A percentile compares a stretch with the other conserved stretches of the same genome.
phyloP scores from a whole-genome alignment of 2,329 filamentous ascomycete species.

The Westerdykella aurantiaca region DNA sequence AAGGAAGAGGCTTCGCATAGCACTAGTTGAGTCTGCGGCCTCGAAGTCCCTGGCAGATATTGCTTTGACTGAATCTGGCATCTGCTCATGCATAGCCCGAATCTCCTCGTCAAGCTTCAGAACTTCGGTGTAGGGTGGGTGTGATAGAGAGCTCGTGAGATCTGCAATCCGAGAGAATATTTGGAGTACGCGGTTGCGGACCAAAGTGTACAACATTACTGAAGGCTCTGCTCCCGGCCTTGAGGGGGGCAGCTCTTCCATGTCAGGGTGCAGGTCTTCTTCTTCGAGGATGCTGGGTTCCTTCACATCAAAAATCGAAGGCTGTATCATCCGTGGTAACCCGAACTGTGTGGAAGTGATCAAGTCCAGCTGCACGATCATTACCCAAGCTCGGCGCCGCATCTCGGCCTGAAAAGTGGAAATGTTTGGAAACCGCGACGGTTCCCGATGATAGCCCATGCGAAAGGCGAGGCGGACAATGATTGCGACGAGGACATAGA shows the following conservation, averaged over 20 bases:
- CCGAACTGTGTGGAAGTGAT: conserved; percentile 36
- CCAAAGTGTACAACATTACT: conserved; percentile 20
- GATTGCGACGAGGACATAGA: conserved; percentile 25
- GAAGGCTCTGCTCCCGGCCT: conserved; percentile 25
- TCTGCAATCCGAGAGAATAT: conserved; percentile 27
- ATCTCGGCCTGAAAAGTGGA: conserved; percentile 55
- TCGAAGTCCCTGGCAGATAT: conserved; percentile 11
- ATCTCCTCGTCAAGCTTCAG: conserved; percentile 22
- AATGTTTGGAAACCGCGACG: conserved; percentile 32
- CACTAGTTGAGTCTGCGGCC: conserved; percentile 6
- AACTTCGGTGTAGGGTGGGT: conserved; percentile 25
- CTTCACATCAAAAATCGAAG: conserved; percentile 35
- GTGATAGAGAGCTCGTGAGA: conserved; percentile 19
- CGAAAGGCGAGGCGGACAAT: conserved; percentile 31
- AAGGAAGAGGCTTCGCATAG: conserved; percentile 27
- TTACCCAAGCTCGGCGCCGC: conserved; percentile 56
- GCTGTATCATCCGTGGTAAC: conserved; percentile 36
- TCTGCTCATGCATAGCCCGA: conserved; percentile 15
- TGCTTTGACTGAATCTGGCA: conserved; percentile 17
- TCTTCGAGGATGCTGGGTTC: conserved; percentile 40
- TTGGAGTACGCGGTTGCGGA: conserved; percentile 19
- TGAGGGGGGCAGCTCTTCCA: conserved; percentile 24
- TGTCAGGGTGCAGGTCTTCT: conserved; percentile 37
- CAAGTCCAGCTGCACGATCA: conserved; percentile 40
- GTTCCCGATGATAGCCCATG: conserved; percentile 43